Base-by-base conservation (phyloP, 2,329 filamentous ascomycete genomes). In the Monosporascus ibericus region DNA sequence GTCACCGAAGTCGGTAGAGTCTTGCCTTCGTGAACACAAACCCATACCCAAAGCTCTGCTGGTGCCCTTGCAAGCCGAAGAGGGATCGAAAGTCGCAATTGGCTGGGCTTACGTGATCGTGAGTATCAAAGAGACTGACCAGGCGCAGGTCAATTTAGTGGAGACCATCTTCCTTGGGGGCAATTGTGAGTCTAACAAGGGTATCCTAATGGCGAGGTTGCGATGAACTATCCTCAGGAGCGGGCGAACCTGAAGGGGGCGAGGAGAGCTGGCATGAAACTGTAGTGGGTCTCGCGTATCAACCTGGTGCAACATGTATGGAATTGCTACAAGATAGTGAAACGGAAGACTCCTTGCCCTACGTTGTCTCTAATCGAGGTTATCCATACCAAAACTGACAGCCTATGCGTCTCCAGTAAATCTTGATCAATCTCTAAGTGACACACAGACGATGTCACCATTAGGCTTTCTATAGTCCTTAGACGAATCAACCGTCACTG, bases 41-140 rank as follows among this genome's bases (percentile, higher is more conserved):
- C 2, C 18, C 38, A 6, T 54, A 51, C 6, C 58, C 57, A 22
- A 62, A 56, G 49, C 51, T 66, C 14, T 66, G 64, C 48, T 57
- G 62, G 49, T 66, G 64, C 49, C 27, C 66, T 38, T 67, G 63
- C 39, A 63, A 57, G 48, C 59, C 63, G 6, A 56, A 54, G 39
- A 64, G 48, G 49, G 65, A 64, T 22, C 51, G 8, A 65, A 58
- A 48, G 52, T 50, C 15, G 48, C 54, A 24, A 55, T 59, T 20
- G 62, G 65, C 8, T 61, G 64, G 55, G 60, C 55, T 39, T 61
- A 63, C 44, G 53, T 56, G 7, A 52, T 68, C 50, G 49, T 65
- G 3, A 51, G 50, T 18, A 64, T 68, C n/a, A 56, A 54, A 27
- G 60, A 65, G 50, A 51, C 59, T 22, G 53, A 56, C 49, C 64